Evolutionary conservation across 768 basidiomycete genomes (phyloP), one percentile per base, ranked within the genome.

Genomic region (Termitomyces sp.): DNA sequence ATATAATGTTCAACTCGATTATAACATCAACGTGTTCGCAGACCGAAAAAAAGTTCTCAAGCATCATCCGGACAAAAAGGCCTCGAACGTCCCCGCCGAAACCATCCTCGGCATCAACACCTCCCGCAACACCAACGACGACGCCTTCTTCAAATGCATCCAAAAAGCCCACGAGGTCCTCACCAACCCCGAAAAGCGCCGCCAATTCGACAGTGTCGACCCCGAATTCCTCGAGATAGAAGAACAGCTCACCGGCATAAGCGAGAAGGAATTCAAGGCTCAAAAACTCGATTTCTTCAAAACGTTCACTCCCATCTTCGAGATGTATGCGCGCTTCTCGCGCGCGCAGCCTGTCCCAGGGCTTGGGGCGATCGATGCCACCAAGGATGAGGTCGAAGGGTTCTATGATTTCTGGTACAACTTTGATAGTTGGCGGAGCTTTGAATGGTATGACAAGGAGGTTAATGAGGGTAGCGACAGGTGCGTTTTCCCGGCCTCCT

Each of bases 21-120:
- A 51, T 4, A n/a, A n/a, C n/a, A n/a, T n/a, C n/a, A n/a, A n/a
- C n/a, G n/a, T n/a, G n/a, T n/a, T 50, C 27, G 18, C 62, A 97
- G 94, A 99, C 80, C 92, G 94, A 66, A 93, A 95, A 81, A 98
- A 97, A 77, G 95, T 97, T 18, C 86, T 98, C 51, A 95, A 93
- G 70, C 95, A 98, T 74, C 95, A 98, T 71, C 95, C 95, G 0
- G 95, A 98, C 77, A 98, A 98, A 77, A 97, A 98, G 72, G 85
- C 78, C 1, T 69, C 76, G 5, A 69, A 68, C 24, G 58, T 71
- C 16, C 63, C 70, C 18, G 47, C 68, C 8, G 63, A 70, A 8
- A 69, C 71, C 61, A 67, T 72, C 26, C 61, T 75, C n/a, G n/a
- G n/a, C n/a, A n/a, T n/a, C n/a, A n/a, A n/a, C n/a, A n/a, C n/a